Base-by-base conservation (phyloP, 2,329 filamentous ascomycete genomes). In the Penicillium sp. region DNA sequence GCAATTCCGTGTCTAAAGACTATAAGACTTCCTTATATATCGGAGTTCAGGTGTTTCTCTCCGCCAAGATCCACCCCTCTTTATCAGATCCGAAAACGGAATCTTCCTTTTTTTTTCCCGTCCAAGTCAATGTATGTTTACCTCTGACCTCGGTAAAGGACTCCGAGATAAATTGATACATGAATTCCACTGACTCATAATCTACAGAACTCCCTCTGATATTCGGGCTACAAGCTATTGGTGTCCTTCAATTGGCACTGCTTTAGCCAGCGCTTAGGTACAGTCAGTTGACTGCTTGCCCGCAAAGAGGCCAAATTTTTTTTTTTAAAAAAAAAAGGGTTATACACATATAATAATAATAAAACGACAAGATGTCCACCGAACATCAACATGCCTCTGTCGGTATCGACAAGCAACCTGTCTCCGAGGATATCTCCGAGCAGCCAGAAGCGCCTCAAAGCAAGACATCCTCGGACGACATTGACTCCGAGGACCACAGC, bases 401-500 rank as follows among this genome's bases (percentile, higher is more conserved):
- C 9, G 26, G 50, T 11, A 40, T 43, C 5, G 47, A 38, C 40
- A 66, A 67, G 34, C 48, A 56, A 5, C 56, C 53, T 16, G 35
- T 24, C 13, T 44, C 59, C 3, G 57, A 57, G 5, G 51, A 55
- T 44, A 56, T 62, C 20, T 40, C 50, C 7, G 63, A 66, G 51
- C 54, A 55, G 39, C 29, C 54, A 40, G 50, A 46, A 18, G 26
- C 22, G 24, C n/a, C 52, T 16, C 22, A 45, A 18, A 32, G 49
- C 49, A 22, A 48, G 24, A 35, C 29, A 40, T 37, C 48, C 29
- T 24, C 26, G 13, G 62, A 65, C 14, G 63, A 64, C 20, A 59
- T 63, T 2, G 65, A 70, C 37, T 56, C 65, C 3, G 60, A 58
- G n/a, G 71, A 72, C 53, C 65, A 69, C 31, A 68, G 66, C 53